Evolutionary conservation across 2,329 filamentous ascomycete genomes (phyloP), one percentile per base, ranked within the genome.

Genomic region (Colletotrichum musae): DNA sequence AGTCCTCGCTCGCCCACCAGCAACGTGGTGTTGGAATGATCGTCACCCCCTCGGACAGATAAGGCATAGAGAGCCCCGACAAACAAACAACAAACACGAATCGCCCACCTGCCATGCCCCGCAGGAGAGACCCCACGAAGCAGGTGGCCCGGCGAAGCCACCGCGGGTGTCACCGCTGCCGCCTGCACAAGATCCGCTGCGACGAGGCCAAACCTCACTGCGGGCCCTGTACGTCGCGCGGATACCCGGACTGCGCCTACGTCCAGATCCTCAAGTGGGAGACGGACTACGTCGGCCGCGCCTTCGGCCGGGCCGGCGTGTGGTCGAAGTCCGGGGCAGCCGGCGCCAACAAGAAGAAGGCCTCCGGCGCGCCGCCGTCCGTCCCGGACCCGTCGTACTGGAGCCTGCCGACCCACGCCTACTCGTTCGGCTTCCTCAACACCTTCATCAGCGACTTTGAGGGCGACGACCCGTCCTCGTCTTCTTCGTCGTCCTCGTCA

Each of bases 281-380:
- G 41, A 56, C 73, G 0, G 77, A 78, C 61, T 78, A 76, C 47
- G 65, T 72, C 6, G 77, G 77, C 0, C 52, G 74, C 3, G 77
- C 77, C 7, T 78, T 78, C 71, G 77, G 77, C 3, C 41, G 77
- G 28, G 72, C 74, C 26, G 77, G 77, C 3, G 74, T 77, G 13
- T 78, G 76, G 77, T 65, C 71, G 5, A 78, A 76, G 18, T 69
- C 66, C 9, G 62, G 66, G n/a, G 18, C 32, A 5, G 24, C 12
- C 4, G 50, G 18, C 21, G 48, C 15, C 28, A 58, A 26, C 51
- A 51, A 45, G 6, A 66, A 58, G 36, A 68, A 59, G 28, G 51
- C 54, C 12, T n/a, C 32, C 39, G 41, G 28, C 16, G 47, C 60
- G 53, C 61, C 66, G 32, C 54, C 61, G 18, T 60, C 66, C 5